Percentiles rank a stretch among this genome's conserved stretches.
These are phyloP conservation scores for Colletotrichum theobromicola DNA, from an alignment of 2,329 filamentous ascomycete genomes.

Conservation along the genomic window DNA sequence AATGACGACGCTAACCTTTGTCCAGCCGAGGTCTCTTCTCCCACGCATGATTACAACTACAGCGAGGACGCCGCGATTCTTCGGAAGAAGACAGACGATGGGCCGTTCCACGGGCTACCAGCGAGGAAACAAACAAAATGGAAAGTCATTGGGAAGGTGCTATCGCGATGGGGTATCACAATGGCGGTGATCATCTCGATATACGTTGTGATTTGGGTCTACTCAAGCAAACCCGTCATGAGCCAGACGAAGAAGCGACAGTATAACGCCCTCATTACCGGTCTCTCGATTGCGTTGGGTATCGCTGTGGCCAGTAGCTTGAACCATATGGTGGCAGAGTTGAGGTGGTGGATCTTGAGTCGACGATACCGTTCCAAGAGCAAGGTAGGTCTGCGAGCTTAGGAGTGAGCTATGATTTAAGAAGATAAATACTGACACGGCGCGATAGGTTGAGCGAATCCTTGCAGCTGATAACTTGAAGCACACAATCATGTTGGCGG, in stretches of 20 bases:
- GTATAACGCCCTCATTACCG: slow-evolving; percentile 50
- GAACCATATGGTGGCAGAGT: slow-evolving; percentile 46
- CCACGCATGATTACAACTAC: background rate
- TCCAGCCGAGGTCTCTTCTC: background rate
- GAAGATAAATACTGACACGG: background rate
- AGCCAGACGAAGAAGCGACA: slow-evolving; percentile 38
- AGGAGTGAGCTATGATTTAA: background rate
- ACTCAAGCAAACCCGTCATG: slow-evolving; percentile 33
- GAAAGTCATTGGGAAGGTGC: background rate
- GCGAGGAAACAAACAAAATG: background rate
- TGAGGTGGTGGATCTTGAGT: slow-evolving; percentile 52
- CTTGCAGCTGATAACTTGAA: slow-evolving; percentile 35
- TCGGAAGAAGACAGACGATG: background rate
- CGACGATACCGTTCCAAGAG: slow-evolving; percentile 37
- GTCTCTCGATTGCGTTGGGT: slow-evolving; percentile 45
- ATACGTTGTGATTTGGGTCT: slow-evolving; percentile 32
- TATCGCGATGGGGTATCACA: slow-evolving; percentile 31
- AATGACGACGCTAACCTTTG: background rate
- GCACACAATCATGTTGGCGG: slow-evolving; percentile 30
- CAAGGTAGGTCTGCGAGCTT: slow-evolving; percentile 37
- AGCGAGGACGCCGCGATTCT: slow-evolving; percentile 11
- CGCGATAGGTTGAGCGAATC: slow-evolving; percentile 28
- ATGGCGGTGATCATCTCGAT: slow-evolving; percentile 30
- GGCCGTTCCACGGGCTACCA: slow-evolving; percentile 1
- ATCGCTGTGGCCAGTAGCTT: slow-evolving; percentile 47